Conservation (phyloP, 345 rosid genomes). For the Aquilaria yunnanensis region DNA sequence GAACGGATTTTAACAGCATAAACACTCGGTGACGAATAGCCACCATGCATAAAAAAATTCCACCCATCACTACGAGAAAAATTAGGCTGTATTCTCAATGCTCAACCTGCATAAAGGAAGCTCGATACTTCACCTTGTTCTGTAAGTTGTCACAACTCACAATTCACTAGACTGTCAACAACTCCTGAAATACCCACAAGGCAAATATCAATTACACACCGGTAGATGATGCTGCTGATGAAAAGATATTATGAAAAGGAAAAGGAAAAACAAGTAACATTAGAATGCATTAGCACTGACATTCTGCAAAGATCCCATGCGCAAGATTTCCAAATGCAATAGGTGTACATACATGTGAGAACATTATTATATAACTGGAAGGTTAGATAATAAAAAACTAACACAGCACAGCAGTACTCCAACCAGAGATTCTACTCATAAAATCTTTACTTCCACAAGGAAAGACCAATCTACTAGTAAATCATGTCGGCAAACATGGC, state of each 20-base stretch:
- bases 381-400: too few relatives aligned
- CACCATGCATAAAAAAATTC: conserved; percentile 9
- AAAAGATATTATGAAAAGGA: not conserved
- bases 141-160: not conserved
- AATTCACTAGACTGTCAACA: conserved; percentile 31
- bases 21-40: conserved; percentile 2
- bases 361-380: too few relatives aligned
- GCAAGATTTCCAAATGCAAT: too few relatives aligned
- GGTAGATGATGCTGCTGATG: not conserved
- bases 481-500: too few relatives aligned
- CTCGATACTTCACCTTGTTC: conserved; percentile 12
- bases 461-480: too few relatives aligned
- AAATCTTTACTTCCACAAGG: too few relatives aligned
- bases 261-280: not conserved
- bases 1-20: conserved; percentile 1
- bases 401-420: too few relatives aligned
- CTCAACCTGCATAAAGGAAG: not conserved
- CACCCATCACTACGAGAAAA: not conserved
- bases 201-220: not conserved
- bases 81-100: not conserved
- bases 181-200: conserved; percentile 32
- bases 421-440: too few relatives aligned
- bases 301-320: too few relatives aligned
- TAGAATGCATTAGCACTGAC: too few relatives aligned
- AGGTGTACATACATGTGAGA: not conserved